These are phyloP conservation scores for Fragaria nilgerrensis DNA, from an alignment of 306 rosid species.

Conservation along the genomic window DNA sequence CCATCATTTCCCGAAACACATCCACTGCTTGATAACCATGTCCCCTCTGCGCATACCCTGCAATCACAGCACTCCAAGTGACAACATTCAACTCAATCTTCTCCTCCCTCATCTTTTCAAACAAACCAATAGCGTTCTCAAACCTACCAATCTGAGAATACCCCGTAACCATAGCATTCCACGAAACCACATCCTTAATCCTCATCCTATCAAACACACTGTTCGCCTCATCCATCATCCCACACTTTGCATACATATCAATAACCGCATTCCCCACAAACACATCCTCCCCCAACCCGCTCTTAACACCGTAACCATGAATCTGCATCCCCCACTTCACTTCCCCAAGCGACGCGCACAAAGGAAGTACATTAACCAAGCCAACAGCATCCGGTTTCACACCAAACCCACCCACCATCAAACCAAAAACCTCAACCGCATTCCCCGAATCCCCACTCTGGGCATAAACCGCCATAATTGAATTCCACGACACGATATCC, in stretches of 20 bases:
- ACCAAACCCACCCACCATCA: slow-evolving; percentile 35
- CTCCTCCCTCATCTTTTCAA: slow-evolving; percentile 62
- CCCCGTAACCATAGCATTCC: slow-evolving; percentile 89
- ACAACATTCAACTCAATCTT: slow-evolving; percentile 65
- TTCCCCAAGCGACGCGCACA: slow-evolving; percentile 53
- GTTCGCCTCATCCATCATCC: slow-evolving; percentile 60
- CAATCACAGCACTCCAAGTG: slow-evolving; percentile 83
- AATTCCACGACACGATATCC: slow-evolving; percentile 82
- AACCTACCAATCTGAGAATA: slow-evolving; percentile 69
- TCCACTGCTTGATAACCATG: slow-evolving; percentile 62
- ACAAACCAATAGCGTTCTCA: slow-evolving; percentile 55
- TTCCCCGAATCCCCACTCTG: slow-evolving; percentile 34
- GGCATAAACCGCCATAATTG: slow-evolving; percentile 55
- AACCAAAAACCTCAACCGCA: slow-evolving; percentile 44
- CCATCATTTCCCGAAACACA: slow-evolving; percentile 70
- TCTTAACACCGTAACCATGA: slow-evolving; percentile 60
- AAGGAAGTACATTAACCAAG: slow-evolving; percentile 72
- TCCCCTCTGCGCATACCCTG: slow-evolving; percentile 79
- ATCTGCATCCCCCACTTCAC: slow-evolving; percentile 53
- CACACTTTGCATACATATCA: slow-evolving; percentile 83
- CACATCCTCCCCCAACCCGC: slow-evolving; percentile 66
- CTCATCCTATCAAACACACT: slow-evolving; percentile 63
- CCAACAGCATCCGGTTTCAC: slow-evolving; percentile 56
- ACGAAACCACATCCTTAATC: slow-evolving; percentile 81
- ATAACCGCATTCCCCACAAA: slow-evolving; percentile 78